Evolutionary conservation across 2,329 filamentous ascomycete species (phyloP), one percentile per base, ranked within the genome.

Genomic region (Aspergillus fructus): DNA sequence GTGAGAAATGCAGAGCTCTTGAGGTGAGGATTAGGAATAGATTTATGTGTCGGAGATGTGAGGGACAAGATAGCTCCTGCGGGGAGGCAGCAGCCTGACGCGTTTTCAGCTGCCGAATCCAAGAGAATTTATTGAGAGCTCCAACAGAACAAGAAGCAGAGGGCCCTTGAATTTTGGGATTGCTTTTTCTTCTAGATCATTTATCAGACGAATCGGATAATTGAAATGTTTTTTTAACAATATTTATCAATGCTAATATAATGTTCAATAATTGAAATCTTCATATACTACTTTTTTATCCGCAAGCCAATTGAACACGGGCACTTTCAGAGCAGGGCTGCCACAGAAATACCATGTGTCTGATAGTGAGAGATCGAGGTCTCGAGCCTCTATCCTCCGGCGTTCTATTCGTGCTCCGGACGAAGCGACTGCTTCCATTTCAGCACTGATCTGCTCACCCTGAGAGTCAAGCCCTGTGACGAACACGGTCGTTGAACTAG

Each of bases 331-430:
- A 9, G 63, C 62, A 19, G 76, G 74, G 0, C 81, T 80, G 0
- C 83, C 82, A 69, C 86, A 89, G 5, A 88, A 59, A 73, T 86
- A 88, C 81, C 83, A 88, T 45, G 70, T 79, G 11, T 73, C 66
- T 3, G 73, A 72, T 40, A 71, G 65, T 2, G 73, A 60, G 4
- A 71, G 56, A 15, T 70, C 66, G 7, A 84, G 30, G 71, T 88
- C 84, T 2, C 61, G 62, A 42, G 77, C 75, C 9, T 61, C 55
- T 27, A 87, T 69, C 49, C 85, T 76, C 34, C 84, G 74, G 53
- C 66, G 68, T 45, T 78, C 60, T 3, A 84, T 60, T 3, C 56
- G 61, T 1, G 71, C 74, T 33, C 71, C 66, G 41, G 67, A 66
- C 15, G 53, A 46, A 5, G 56, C 24, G n/a, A 66, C 56, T 30